Evolutionary conservation across 2,329 filamentous ascomycete genomes (phyloP).

Genomic region (Neurospora crassa): DNA sequence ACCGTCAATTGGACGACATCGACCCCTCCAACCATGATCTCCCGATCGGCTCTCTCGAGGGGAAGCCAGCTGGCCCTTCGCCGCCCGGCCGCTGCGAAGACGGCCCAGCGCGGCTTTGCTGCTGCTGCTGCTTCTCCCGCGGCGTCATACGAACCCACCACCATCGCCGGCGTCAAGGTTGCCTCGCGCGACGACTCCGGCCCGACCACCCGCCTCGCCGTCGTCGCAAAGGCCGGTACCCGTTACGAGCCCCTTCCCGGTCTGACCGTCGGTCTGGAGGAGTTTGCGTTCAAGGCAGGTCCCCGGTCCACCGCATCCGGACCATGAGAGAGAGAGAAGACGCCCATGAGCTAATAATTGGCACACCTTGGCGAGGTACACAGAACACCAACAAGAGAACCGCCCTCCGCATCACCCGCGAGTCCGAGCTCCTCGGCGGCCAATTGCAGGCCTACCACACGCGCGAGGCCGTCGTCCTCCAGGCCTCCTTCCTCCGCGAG

Average conservation of each 20-base stretch:
- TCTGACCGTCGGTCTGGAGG: slow-evolving; percentile 79
- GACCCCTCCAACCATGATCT: slow-evolving; percentile 51
- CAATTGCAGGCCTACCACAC: slow-evolving; percentile 83
- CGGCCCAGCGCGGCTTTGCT: slow-evolving; percentile 41
- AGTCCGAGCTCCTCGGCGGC: slow-evolving; percentile 89
- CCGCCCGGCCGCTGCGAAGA: slow-evolving; percentile 44
- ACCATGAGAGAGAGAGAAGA: slow-evolving; percentile 6
- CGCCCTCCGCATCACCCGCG: slow-evolving; percentile 84
- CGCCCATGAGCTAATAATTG: slow-evolving; percentile 37
- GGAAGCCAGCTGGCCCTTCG: slow-evolving; percentile 49
- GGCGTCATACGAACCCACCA: slow-evolving; percentile 79
- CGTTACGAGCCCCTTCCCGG: slow-evolving; percentile 86
- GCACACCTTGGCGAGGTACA: slow-evolving; percentile 18
- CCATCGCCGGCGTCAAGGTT: slow-evolving; percentile 82
- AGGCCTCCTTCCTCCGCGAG: slow-evolving; percentile 89
- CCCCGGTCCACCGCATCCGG: slow-evolving; percentile 1
- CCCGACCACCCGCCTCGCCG: slow-evolving; percentile 79
- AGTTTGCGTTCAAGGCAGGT: slow-evolving; percentile 87
- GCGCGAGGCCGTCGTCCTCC: slow-evolving; percentile 83
- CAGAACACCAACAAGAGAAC: slow-evolving; percentile 83
- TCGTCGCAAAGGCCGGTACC: slow-evolving; percentile 91
- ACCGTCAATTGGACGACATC: slow-evolving; percentile 46
- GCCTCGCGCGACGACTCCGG: slow-evolving; percentile 83
- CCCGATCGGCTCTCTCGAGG: slow-evolving; percentile 50
- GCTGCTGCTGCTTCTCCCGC: slow-evolving; percentile 56